A percentile compares a stretch with the other conserved stretches of the same genome.
phyloP scores from a whole-genome alignment of 225 moss, liverwort and hornwort species.

The Straminergon stramineum region DNA sequence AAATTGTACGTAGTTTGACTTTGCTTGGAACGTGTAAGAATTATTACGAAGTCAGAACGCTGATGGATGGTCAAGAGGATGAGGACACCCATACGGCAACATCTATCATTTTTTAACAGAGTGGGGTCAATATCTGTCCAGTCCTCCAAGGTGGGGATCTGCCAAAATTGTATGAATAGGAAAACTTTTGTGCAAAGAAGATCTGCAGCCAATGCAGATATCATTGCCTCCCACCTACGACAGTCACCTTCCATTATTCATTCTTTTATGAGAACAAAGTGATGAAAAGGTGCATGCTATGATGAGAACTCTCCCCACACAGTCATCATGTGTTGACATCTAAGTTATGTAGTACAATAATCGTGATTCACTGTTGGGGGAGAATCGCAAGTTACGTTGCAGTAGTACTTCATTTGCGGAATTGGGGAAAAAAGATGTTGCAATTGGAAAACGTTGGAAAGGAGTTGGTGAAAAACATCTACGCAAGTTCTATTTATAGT shows the following conservation, averaged over 20 bases:
- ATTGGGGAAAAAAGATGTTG: not conserved
- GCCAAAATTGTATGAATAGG: not conserved
- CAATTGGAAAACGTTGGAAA: not conserved
- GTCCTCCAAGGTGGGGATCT: not conserved
- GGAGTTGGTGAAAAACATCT: not conserved
- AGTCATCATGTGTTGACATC: not conserved
- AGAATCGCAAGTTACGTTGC: not conserved
- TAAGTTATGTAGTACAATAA: no score
- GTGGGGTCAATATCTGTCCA: not conserved
- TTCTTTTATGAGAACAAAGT: not conserved
- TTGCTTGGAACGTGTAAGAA: not conserved
- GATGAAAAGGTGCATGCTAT: not conserved
- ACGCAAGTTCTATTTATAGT: not conserved
- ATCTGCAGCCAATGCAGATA: not conserved
- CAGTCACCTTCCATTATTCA: not conserved
- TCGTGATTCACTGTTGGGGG: not conserved
- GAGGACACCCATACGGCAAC: not conserved
- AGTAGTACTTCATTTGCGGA: not conserved
- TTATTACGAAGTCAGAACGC: not conserved
- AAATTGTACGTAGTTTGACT: not conserved
- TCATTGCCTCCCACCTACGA: not conserved
- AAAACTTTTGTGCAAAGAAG: not conserved
- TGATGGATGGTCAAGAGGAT: not conserved
- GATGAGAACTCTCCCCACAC: not conserved
- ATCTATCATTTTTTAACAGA: not conserved